Percentiles rank a stretch among this genome's conserved stretches.
Evolutionary conservation across 2,329 filamentous ascomycete genomes (phyloP).

Genomic region (Fusarium avenaceum): DNA sequence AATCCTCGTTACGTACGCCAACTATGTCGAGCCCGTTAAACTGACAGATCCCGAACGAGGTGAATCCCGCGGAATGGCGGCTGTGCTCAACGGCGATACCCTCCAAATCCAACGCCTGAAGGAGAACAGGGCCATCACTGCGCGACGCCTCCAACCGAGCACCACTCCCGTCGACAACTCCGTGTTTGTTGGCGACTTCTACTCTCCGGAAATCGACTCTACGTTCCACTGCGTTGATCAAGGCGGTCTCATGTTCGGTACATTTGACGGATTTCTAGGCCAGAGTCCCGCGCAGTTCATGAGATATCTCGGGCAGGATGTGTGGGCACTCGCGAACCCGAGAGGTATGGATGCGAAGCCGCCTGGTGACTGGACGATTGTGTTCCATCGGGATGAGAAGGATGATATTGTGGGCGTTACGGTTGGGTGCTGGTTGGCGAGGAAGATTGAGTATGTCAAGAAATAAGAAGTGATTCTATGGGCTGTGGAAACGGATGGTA

Average conservation of each 20-base stretch:
- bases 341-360: slow-evolving; percentile 40
- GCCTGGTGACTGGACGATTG: slow-evolving; percentile 35
- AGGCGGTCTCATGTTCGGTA: slow-evolving; percentile 31
- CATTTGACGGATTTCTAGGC: slow-evolving; percentile 32
- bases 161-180: slow-evolving; percentile 7
- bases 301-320: slow-evolving; percentile 25
- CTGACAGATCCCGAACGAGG: slow-evolving; percentile 26
- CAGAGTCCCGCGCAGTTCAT: slow-evolving; percentile 33
- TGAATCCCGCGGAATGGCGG: slow-evolving; percentile 26
- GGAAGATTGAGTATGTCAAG: slow-evolving; percentile 28
- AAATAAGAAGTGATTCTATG: slow-evolving; percentile 18
- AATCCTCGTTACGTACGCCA: slow-evolving; percentile 26
- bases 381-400: slow-evolving; percentile 12
- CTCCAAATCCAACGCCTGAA: slow-evolving; percentile 29
- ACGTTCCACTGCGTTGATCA: slow-evolving; percentile 33
- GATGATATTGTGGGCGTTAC: slow-evolving; percentile 7
- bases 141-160: slow-evolving; percentile 9
- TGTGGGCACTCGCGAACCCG: slow-evolving; percentile 30
- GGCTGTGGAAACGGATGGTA: background rate
- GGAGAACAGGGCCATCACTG: slow-evolving; percentile 27
- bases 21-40: slow-evolving; percentile 31
- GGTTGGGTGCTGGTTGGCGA: slow-evolving; percentile 32
- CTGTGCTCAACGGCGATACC: slow-evolving; percentile 8
- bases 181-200: slow-evolving; percentile 21
- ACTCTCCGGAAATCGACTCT: slow-evolving; percentile 29